A percentile compares a stretch with the other conserved stretches of the same genome.
Evolutionary conservation across 1,284 basidiomycete species (phyloP).

Genomic region (Tetrapyrgos nigripes): DNA sequence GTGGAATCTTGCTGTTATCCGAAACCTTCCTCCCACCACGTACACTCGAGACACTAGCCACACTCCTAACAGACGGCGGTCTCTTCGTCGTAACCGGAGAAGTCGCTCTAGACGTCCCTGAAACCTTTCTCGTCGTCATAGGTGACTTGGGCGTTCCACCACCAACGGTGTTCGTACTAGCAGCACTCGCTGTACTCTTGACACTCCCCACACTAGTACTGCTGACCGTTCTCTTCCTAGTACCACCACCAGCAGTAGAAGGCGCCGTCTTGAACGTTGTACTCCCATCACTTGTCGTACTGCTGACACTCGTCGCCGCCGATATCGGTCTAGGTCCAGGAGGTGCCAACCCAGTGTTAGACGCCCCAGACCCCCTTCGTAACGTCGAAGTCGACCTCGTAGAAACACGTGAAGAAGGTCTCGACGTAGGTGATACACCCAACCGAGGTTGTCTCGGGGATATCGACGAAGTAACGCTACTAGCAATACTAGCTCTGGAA

Average conservation of each 20-base stretch:
- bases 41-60: constrained; percentile 3
- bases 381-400: constrained; percentile 7
- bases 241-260: not conserved
- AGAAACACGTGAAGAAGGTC: constrained; percentile 1
- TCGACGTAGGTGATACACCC: constrained; percentile 6
- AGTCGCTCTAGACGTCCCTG: constrained; percentile 4
- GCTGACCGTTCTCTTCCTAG: constrained; percentile 13
- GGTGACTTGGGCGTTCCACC: constrained; percentile 2
- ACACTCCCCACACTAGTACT: constrained; percentile 14
- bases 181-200: constrained; percentile 10
- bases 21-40: constrained; percentile 6
- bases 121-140: not conserved
- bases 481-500: not conserved
- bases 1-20: not conserved
- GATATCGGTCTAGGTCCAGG: not conserved
- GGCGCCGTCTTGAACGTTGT: constrained; percentile 17
- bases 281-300: constrained; percentile 9
- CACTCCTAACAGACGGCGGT: constrained; percentile 13
- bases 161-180: constrained; percentile 10
- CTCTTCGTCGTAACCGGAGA: constrained; percentile 8
- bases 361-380: not conserved
- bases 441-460: constrained; percentile 3
- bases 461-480: not conserved
- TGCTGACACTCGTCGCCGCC: not conserved
- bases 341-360: not conserved